Conservation (phyloP, 108 stramenopile species). For the Ochromonas danica region DNA sequence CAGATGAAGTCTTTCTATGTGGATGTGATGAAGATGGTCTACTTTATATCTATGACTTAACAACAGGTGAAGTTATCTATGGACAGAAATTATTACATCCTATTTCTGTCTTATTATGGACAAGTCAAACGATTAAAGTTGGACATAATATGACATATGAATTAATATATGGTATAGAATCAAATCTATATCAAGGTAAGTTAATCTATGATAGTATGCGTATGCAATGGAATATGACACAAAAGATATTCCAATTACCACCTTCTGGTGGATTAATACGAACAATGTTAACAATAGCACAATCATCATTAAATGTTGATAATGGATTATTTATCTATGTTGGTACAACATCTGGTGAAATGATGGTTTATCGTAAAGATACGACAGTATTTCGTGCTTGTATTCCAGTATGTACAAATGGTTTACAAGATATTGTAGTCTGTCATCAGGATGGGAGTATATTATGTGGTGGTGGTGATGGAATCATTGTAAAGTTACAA, state of each 20-base stretch:
- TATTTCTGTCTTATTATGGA: slow-evolving; percentile 41
- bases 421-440: slow-evolving; percentile 10
- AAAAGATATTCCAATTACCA: slow-evolving; percentile 43
- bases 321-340: slow-evolving; percentile 40
- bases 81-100: slow-evolving; percentile 46
- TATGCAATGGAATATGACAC: slow-evolving; percentile 46
- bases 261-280: slow-evolving; percentile 41
- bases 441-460: not conserved
- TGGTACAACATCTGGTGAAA: slow-evolving; percentile 55
- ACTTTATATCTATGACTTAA: slow-evolving; percentile 59
- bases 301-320: slow-evolving; percentile 7
- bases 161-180: slow-evolving; percentile 27
- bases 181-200: slow-evolving; percentile 37
- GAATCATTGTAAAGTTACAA: slow-evolving; percentile 31
- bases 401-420: slow-evolving; percentile 34
- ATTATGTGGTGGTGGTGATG: slow-evolving; percentile 31
- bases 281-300: slow-evolving; percentile 23
- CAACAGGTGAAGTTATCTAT: slow-evolving; percentile 56
- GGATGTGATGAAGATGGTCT: slow-evolving; percentile 48
- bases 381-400: slow-evolving; percentile 12
- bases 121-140: not conserved
- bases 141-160: slow-evolving; percentile 31
- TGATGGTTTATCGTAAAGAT: slow-evolving; percentile 46
- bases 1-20: slow-evolving; percentile 55
- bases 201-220: slow-evolving; percentile 48